phyloP scores from a whole-genome alignment of 108 stramenopile species.

The Cyclotella sp. region DNA sequence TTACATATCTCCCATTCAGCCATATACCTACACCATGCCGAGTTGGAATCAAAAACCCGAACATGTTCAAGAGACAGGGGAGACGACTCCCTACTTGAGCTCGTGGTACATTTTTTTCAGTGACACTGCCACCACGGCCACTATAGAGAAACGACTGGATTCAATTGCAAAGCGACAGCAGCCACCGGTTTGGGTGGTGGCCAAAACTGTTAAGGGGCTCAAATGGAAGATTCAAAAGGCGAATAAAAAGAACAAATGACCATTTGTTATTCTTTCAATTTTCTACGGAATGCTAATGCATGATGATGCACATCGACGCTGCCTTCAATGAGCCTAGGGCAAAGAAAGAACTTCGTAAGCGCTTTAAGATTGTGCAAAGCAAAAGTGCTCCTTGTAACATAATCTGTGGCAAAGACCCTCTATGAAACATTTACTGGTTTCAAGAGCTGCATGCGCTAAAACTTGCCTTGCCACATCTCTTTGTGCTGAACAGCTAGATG shows the following conservation, averaged over 20 bases:
- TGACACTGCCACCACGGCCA: not conserved
- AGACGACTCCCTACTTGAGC: conserved; percentile 9
- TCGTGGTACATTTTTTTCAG: not conserved
- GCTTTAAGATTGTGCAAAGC: too few relatives aligned
- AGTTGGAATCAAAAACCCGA: not conserved
- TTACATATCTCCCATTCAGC: not conserved
- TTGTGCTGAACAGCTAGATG: too few relatives aligned
- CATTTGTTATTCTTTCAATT: too few relatives aligned
- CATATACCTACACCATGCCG: conserved; percentile 7
- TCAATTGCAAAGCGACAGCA: not conserved
- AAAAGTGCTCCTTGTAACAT: too few relatives aligned
- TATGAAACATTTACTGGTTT: too few relatives aligned
- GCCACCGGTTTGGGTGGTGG: not conserved
- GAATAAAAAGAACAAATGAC: not conserved
- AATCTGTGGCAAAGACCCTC: too few relatives aligned
- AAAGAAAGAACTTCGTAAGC: too few relatives aligned
- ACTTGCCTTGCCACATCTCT: too few relatives aligned
- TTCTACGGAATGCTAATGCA: too few relatives aligned
- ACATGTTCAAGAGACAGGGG: not conserved
- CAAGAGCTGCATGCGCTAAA: too few relatives aligned
- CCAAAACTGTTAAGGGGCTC: conserved; percentile 2
- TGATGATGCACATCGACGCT: too few relatives aligned
- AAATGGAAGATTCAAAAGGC: conserved; percentile 13
- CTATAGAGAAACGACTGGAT: not conserved
- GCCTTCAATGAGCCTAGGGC: too few relatives aligned